Percentiles rank a stretch among this genome's conserved stretches.
Conservation (phyloP, 1,139 yeast species). For the Kazachstania sp. region DNA sequence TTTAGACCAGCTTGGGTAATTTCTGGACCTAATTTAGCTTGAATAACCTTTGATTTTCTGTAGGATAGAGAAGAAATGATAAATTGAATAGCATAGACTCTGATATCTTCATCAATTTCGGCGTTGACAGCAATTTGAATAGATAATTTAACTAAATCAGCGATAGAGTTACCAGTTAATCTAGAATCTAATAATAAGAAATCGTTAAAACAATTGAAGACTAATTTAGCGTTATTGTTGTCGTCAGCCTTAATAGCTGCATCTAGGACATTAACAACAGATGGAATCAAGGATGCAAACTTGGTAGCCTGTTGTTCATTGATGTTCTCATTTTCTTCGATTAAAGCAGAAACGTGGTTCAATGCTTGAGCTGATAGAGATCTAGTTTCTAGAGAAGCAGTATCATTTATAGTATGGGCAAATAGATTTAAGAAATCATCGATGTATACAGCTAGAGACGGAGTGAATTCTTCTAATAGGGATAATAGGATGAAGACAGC, state of each 20-base stretch:
- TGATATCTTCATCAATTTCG: slow-evolving; percentile 66
- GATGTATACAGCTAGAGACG: slow-evolving; percentile 54
- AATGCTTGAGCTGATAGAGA: slow-evolving; percentile 77
- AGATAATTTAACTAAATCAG: slow-evolving; percentile 63
- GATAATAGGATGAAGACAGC: slow-evolving; percentile 74
- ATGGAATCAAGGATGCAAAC: slow-evolving; percentile 65
- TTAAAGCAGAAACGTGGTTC: slow-evolving; percentile 63
- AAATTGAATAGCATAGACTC: slow-evolving; percentile 79
- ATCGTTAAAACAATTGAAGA: slow-evolving; percentile 80
- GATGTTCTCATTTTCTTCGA: slow-evolving; percentile 47
- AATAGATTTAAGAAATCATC: slow-evolving; percentile 65
- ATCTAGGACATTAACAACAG: slow-evolving; percentile 73
- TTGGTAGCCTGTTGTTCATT: slow-evolving; percentile 44
- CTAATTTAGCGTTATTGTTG: slow-evolving; percentile 58
- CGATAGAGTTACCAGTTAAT: slow-evolving; percentile 68
- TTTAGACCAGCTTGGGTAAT: slow-evolving; percentile 66
- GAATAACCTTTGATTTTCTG: slow-evolving; percentile 57
- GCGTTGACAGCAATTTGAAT: slow-evolving; percentile 65
- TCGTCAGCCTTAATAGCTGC: slow-evolving; percentile 68
- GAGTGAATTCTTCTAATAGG: slow-evolving; percentile 65
- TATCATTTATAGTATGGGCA: slow-evolving; percentile 57
- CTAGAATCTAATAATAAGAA: slow-evolving; percentile 68
- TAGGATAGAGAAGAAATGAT: slow-evolving; percentile 67
- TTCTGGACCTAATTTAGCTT: slow-evolving; percentile 70
- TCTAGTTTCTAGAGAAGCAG: slow-evolving; percentile 62